Conservation (phyloP, 2,329 filamentous ascomycete genomes). For the Penicillium frequentans region DNA sequence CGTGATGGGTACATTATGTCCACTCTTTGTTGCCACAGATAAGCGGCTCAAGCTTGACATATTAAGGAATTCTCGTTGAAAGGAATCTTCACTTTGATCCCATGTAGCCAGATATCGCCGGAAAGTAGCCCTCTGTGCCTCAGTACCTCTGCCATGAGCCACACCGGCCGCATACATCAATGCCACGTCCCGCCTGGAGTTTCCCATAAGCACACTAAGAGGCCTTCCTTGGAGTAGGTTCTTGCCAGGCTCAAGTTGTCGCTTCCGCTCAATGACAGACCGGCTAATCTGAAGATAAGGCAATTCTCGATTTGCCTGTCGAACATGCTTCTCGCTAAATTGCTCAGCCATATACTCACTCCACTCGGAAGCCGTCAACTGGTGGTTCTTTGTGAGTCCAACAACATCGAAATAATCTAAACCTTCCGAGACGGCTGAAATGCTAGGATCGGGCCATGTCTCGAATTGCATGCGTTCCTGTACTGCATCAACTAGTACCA, state of each 20-base stretch:
- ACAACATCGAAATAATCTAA: conserved; percentile 3
- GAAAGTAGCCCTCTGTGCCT: not conserved
- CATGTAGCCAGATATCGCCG: not conserved
- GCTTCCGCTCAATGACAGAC: not conserved
- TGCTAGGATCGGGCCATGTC: conserved; percentile 3
- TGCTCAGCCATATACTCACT: not conserved
- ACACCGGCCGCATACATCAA: not conserved
- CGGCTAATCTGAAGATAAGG: conserved; percentile 1
- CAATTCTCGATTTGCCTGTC: not conserved
- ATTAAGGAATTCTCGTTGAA: conserved; percentile 2
- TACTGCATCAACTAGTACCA: conserved; percentile 2
- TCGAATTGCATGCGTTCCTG: conserved; percentile 8
- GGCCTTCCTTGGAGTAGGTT: not conserved
- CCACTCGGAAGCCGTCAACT: conserved; percentile 3
- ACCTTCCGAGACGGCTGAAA: not conserved
- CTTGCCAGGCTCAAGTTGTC: not conserved
- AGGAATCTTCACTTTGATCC: not conserved
- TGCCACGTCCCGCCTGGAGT: not conserved
- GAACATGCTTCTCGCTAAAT: not conserved
- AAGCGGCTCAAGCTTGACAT: not conserved
- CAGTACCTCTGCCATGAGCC: not conserved
- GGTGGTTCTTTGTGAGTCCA: not conserved
- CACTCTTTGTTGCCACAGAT: conserved; percentile 1
- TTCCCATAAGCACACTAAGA: not conserved
- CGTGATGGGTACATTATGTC: conserved; percentile 6